Conservation (phyloP, 23 red algal species). For the Gracilariopsis chorda region DNA sequence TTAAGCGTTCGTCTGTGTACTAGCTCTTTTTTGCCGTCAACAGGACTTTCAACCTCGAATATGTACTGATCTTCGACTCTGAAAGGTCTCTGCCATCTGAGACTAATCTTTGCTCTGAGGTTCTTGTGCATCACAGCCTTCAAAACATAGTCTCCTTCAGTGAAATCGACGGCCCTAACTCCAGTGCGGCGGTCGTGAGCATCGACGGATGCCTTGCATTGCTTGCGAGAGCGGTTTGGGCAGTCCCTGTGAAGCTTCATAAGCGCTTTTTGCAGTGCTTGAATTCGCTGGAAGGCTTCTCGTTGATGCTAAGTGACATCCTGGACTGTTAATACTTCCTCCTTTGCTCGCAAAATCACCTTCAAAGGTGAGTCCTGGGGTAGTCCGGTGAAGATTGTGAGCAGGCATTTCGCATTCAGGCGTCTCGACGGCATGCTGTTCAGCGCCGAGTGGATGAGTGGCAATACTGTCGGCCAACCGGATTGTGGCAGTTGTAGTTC, state of each 20-base stretch:
- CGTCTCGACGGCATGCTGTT: too few relatives aligned
- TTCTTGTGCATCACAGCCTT: not conserved
- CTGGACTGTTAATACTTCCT: not conserved
- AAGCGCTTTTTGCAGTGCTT: not conserved
- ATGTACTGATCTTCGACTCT: slow-evolving; percentile 6
- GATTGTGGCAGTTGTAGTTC: too few relatives aligned
- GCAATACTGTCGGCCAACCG: too few relatives aligned
- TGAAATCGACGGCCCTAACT: not conserved
- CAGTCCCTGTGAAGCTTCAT: too few relatives aligned
- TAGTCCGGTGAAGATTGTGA: too few relatives aligned
- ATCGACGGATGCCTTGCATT: too few relatives aligned
- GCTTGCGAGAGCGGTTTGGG: too few relatives aligned
- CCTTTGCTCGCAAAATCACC: not conserved
- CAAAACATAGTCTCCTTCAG: not conserved
- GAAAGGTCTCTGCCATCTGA: not conserved
- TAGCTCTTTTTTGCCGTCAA: not conserved
- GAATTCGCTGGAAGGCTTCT: not conserved
- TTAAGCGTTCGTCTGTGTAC: not conserved
- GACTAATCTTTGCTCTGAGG: not conserved
- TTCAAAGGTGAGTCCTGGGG: not conserved
- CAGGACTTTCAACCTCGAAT: slow-evolving; percentile 13
- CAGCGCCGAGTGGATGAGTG: too few relatives aligned
- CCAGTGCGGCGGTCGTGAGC: too few relatives aligned
- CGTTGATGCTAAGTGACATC: too few relatives aligned
- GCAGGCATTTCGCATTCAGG: too few relatives aligned